These are phyloP conservation scores for Nothophaeocryptopus gaeumannii DNA, from an alignment of 2,329 filamentous ascomycete genomes.

Conservation along the genomic window DNA sequence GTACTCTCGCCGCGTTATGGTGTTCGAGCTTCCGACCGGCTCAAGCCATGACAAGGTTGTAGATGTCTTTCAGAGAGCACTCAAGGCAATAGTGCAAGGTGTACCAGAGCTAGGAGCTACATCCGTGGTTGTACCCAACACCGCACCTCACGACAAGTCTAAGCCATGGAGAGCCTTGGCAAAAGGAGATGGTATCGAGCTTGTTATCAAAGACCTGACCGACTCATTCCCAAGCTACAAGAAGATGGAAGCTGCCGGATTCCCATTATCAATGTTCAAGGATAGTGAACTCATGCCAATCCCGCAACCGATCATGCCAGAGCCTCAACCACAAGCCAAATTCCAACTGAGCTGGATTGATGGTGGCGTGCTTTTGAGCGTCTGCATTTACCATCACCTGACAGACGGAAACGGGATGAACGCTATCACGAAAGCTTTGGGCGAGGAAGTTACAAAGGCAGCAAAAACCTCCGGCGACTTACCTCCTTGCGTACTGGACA, in stretches of 20 bases:
- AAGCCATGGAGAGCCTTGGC: slow-evolving; percentile 20
- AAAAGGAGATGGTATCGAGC: slow-evolving; percentile 16
- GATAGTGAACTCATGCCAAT: slow-evolving; percentile 22
- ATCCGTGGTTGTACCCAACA: slow-evolving; percentile 13
- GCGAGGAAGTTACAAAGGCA: slow-evolving; percentile 20
- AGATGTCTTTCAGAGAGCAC: slow-evolving; percentile 12
- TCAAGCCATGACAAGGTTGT: slow-evolving; percentile 18
- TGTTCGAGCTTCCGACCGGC: slow-evolving; percentile 16
- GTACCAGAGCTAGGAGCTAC: slow-evolving; percentile 22
- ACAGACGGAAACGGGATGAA: slow-evolving; percentile 26
- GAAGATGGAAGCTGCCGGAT: slow-evolving; percentile 14
- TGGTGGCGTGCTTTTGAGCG: slow-evolving; percentile 20
- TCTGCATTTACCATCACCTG: slow-evolving; percentile 23
- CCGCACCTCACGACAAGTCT: slow-evolving; percentile 13
- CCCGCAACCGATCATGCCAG: slow-evolving; percentile 17
- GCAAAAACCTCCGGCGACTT: slow-evolving; percentile 13
- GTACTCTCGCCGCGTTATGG: slow-evolving; percentile 21
- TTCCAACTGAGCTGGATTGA: slow-evolving; percentile 22
- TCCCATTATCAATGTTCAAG: slow-evolving; percentile 21
- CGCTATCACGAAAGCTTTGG: slow-evolving; percentile 21
- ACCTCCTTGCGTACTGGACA: slow-evolving; percentile 14
- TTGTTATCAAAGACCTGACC: slow-evolving; percentile 19
- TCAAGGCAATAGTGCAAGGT: slow-evolving; percentile 22
- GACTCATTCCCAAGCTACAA: slow-evolving; percentile 13
- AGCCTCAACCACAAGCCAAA: slow-evolving; percentile 17